Conservation (phyloP, 208 protist species). For the Herpetomonas tarakana region DNA sequence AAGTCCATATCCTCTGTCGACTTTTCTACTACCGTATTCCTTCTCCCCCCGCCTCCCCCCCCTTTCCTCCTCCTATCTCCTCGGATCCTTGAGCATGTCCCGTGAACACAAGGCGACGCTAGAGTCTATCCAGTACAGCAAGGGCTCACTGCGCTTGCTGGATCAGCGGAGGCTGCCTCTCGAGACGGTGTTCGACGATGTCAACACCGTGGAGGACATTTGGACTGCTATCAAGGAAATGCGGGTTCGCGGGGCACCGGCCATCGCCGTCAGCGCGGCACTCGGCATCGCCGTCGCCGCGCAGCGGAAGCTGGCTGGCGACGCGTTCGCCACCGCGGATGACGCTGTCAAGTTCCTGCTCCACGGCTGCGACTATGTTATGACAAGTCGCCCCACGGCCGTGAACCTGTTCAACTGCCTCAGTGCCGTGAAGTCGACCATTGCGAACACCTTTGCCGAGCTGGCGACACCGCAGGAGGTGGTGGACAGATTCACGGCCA, state of each 20-base stretch:
- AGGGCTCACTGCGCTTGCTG: slow-evolving; percentile 58
- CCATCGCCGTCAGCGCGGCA: slow-evolving; percentile 94
- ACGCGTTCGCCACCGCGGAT: slow-evolving; percentile 19
- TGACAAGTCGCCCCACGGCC: slow-evolving; percentile 92
- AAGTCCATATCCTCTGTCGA: too few relatives aligned
- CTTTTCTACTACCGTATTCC: too few relatives aligned
- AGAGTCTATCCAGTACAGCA: slow-evolving; percentile 81
- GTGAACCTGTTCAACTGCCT: slow-evolving; percentile 95
- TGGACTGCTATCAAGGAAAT: slow-evolving; percentile 92
- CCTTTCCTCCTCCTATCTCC: too few relatives aligned
- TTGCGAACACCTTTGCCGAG: slow-evolving; percentile 21
- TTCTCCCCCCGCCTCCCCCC: too few relatives aligned
- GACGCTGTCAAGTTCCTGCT: slow-evolving; percentile 57
- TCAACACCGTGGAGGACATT: slow-evolving; percentile 81
- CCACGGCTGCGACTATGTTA: slow-evolving; percentile 84
- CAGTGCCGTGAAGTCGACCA: slow-evolving; percentile 42
- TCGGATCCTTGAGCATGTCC: too few relatives aligned
- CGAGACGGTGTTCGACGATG: slow-evolving; percentile 76
- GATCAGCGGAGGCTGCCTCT: slow-evolving; percentile 86
- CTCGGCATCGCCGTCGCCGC: slow-evolving; percentile 90
- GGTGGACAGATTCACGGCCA: slow-evolving; percentile 46
- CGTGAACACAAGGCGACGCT: slow-evolving; percentile 51
- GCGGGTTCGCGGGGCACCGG: slow-evolving; percentile 94
- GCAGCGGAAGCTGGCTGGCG: slow-evolving; percentile 23
- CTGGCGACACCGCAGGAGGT: slow-evolving; percentile 22